Evolutionary conservation across 228 moss, liverwort and hornwort species (phyloP).

Genomic region (Sphagnum magellanicum): DNA sequence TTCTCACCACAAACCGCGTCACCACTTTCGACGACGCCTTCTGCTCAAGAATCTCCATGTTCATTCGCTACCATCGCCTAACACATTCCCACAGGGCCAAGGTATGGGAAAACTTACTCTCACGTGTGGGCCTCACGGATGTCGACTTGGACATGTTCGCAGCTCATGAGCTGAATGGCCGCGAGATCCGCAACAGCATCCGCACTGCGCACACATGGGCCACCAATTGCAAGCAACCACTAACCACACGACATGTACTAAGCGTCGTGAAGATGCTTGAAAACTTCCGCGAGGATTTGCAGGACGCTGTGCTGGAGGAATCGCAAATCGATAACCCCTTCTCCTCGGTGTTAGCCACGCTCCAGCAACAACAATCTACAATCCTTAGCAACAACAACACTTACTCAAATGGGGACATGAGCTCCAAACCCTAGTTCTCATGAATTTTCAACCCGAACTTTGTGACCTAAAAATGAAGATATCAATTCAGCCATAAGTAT

Average conservation of each 20-base stretch:
- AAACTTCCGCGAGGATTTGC: constrained; percentile 24
- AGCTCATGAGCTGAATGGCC: constrained; percentile 26
- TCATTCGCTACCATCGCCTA: constrained; percentile 45
- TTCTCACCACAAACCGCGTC: constrained; percentile 57
- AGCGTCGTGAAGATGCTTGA: constrained; percentile 28
- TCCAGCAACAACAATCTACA: too few species aligned
- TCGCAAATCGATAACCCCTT: background rate
- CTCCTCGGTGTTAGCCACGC: background rate
- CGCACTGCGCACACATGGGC: constrained; percentile 50
- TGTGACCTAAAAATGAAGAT: too few species aligned
- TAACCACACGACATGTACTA: constrained; percentile 22
- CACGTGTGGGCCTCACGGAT: constrained; percentile 11
- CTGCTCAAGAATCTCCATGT: constrained; percentile 54
- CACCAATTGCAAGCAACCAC: constrained; percentile 17
- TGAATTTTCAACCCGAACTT: too few species aligned
- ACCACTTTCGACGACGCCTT: constrained; percentile 53
- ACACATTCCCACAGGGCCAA: constrained; percentile 11
- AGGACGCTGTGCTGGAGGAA: constrained; percentile 22
- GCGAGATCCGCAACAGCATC: constrained; percentile 48
- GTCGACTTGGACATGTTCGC: constrained; percentile 12
- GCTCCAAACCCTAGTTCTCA: too few species aligned
- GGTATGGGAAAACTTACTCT: constrained; percentile 37
- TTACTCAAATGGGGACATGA: too few species aligned
- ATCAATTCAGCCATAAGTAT: too few species aligned
- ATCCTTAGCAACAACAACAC: too few species aligned